phyloP scores from a whole-genome alignment of 306 rosid genomes.

The Pterocarpus macrocarpus region DNA sequence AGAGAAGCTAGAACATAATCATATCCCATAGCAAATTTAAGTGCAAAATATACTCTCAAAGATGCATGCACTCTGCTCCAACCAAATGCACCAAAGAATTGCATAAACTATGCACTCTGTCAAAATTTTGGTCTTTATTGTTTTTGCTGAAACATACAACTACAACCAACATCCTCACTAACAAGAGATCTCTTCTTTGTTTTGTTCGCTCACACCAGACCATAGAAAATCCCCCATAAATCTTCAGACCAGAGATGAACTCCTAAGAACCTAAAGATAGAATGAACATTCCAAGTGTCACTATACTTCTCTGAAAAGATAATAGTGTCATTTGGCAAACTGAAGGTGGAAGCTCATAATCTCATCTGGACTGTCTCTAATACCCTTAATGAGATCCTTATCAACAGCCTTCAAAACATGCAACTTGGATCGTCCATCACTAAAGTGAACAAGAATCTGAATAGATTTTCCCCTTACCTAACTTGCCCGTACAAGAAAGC shows the following conservation, averaged over 20 bases:
- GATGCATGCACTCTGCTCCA: not conserved
- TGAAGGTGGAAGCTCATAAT: conserved; percentile 10
- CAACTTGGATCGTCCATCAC: not conserved
- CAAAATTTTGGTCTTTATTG: conserved; percentile 25
- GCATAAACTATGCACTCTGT: not conserved
- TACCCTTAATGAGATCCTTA: conserved; percentile 14
- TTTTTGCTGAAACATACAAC: conserved; percentile 24
- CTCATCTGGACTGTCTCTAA: conserved; percentile 2
- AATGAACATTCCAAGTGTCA: not conserved
- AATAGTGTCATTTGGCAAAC: conserved; percentile 22
- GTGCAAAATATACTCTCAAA: conserved; percentile 2
- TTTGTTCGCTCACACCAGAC: conserved; percentile 13
- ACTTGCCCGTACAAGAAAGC: conserved; percentile 24
- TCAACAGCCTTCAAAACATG: conserved; percentile 1
- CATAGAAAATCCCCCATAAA: conserved; percentile 19
- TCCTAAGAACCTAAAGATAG: conserved; percentile 36
- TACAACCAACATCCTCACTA: conserved; percentile 5
- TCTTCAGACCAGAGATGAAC: conserved; percentile 16
- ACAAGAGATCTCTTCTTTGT: conserved; percentile 16
- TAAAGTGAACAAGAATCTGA: conserved; percentile 16
- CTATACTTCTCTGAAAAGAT: conserved; percentile 17
- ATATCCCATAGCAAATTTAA: conserved; percentile 6
- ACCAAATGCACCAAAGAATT: conserved; percentile 26
- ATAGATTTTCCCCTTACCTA: conserved; percentile 1
- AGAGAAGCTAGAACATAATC: conserved; percentile 27